phyloP scores from a whole-genome alignment of 2,329 filamentous ascomycete genomes.

The Verruconis gallopava region DNA sequence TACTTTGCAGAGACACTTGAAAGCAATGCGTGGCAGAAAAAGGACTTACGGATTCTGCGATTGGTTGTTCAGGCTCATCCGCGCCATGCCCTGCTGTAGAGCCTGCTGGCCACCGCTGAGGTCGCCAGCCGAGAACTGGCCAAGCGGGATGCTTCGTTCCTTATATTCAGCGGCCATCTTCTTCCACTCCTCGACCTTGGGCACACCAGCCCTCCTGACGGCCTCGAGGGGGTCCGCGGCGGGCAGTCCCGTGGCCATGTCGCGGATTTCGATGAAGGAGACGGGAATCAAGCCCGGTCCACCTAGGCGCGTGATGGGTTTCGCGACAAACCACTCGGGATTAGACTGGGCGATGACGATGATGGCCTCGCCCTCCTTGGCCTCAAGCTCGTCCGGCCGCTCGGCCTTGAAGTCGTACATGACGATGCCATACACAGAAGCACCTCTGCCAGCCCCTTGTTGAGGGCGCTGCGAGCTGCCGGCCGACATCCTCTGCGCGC shows the following conservation, averaged over 20 bases:
- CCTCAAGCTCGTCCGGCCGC: conserved; percentile 87
- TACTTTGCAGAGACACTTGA: too few species aligned
- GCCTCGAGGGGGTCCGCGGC: conserved; percentile 75
- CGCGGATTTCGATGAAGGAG: conserved; percentile 89
- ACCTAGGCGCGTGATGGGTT: conserved; percentile 94
- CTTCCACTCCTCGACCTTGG: conserved; percentile 97
- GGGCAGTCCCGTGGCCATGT: conserved; percentile 77
- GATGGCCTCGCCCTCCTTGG: conserved; percentile 88
- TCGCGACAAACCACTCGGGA: conserved; percentile 97
- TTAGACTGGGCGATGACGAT: conserved; percentile 98
- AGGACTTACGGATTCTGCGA: conserved; percentile 15
- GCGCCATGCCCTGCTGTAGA: conserved; percentile 48
- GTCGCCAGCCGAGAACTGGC: conserved; percentile 50
- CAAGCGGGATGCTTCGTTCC: conserved; percentile 93
- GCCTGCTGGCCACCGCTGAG: conserved; percentile 51
- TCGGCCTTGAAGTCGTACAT: conserved; percentile 96
- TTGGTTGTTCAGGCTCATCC: conserved; percentile 60
- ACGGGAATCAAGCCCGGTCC: conserved; percentile 92
- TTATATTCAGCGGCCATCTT: conserved; percentile 99
- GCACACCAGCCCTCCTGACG: conserved; percentile 77
- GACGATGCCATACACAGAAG: conserved; percentile 93
- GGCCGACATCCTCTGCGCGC: conserved; percentile 22
- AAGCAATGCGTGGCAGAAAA: too few species aligned
- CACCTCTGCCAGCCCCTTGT: conserved; percentile 39
- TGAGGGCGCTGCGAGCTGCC: conserved; percentile 26